Base-by-base conservation (phyloP, 2,329 filamentous ascomycete genomes). In the Aspergillus brasiliensis region DNA sequence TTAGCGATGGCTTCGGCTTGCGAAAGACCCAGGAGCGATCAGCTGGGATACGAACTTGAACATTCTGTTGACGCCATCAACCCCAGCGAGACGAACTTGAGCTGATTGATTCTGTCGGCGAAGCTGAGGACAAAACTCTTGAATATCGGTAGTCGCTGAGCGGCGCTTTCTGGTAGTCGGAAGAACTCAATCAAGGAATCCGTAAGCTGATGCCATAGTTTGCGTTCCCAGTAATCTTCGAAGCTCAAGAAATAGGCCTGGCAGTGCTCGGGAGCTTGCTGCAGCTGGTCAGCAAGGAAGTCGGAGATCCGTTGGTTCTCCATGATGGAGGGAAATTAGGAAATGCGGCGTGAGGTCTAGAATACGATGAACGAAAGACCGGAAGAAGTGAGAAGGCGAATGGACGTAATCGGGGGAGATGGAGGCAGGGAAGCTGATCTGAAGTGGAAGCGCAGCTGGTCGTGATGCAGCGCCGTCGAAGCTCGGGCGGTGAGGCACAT, bases 131-230 rank as follows among this genome's bases (percentile, higher is more conserved):
- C 90, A 82, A 99, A 99, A 70, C 88, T 88, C 80, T 95, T 92
- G 84, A 95, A 99, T 78, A 99, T 90, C 61, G 88, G 83, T 81
- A 99, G 86, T 73, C 94, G 89, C 81, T 96, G 92, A 60, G 87
- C 83, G 58, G 88, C 89, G 78, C 93, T 98, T 73, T 88, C 86
- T 47, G 90, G 85, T 69, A 91, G 81, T 72, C 88, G 88, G 82
- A 97, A 99, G 85, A 94, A 97, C 67, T 91, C 85, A 69, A 97
- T 83, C 58, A 99, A 86, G 56, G 89, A 84, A 73, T 97, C 90
- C 37, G 95, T 99, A 68, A 99, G 89, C 81, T 99, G 93, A 82
- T 99, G 95, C 95, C 95, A 99, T 80, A 99, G 86, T 82, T 97
- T 97, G 72, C 94, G 89, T 83, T 99, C 95, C 95, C 95, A 99